A percentile compares a stretch with the other conserved stretches of the same genome.
phyloP scores from a whole-genome alignment of 2,329 filamentous ascomycete species.

The Neofusicoccum cordaticola region DNA sequence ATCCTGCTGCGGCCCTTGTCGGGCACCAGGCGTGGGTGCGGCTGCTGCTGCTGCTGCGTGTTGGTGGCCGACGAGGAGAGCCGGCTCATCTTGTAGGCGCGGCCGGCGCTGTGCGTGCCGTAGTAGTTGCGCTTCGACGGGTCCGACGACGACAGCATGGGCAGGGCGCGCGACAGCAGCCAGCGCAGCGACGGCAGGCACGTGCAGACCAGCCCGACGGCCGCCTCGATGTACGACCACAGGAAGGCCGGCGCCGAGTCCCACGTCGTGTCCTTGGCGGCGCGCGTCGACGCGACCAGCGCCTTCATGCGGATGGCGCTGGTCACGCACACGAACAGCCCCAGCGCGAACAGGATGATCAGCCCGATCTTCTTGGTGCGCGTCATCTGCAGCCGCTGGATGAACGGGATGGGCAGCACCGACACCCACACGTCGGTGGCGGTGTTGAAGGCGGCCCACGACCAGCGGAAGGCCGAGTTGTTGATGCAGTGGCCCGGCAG shows the following conservation, averaged over 20 bases:
- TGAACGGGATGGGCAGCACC: slow-evolving; percentile 19
- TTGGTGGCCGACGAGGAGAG: slow-evolving; percentile 1
- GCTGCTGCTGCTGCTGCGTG: background rate
- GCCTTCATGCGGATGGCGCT: slow-evolving; percentile 29
- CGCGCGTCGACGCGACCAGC: slow-evolving; percentile 21
- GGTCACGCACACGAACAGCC: slow-evolving; percentile 26
- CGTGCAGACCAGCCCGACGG: slow-evolving; percentile 28
- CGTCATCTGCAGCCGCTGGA: slow-evolving; percentile 19
- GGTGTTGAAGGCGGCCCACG: slow-evolving; percentile 21
- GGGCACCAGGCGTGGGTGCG: background rate
- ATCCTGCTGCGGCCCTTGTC: slow-evolving; percentile 6
- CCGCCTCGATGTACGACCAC: slow-evolving; percentile 30
- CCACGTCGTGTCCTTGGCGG: slow-evolving; percentile 23
- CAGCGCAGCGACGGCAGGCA: slow-evolving; percentile 28
- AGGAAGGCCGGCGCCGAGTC: slow-evolving; percentile 28
- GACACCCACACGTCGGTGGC: slow-evolving; percentile 19
- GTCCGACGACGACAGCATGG: slow-evolving; percentile 3
- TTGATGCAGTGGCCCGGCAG: slow-evolving; percentile 4
- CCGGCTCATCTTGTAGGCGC: background rate
- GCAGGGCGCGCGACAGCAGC: slow-evolving; percentile 14
- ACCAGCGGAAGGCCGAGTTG: slow-evolving; percentile 17
- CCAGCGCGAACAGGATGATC: slow-evolving; percentile 16
- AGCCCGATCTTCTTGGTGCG: slow-evolving; percentile 17
- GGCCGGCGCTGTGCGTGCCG: background rate
- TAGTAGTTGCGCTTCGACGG: background rate